Percentiles rank a stretch among this genome's conserved stretches.
phyloP scores from a whole-genome alignment of 2,329 filamentous ascomycete species.

The Escovopsis sp. region DNA sequence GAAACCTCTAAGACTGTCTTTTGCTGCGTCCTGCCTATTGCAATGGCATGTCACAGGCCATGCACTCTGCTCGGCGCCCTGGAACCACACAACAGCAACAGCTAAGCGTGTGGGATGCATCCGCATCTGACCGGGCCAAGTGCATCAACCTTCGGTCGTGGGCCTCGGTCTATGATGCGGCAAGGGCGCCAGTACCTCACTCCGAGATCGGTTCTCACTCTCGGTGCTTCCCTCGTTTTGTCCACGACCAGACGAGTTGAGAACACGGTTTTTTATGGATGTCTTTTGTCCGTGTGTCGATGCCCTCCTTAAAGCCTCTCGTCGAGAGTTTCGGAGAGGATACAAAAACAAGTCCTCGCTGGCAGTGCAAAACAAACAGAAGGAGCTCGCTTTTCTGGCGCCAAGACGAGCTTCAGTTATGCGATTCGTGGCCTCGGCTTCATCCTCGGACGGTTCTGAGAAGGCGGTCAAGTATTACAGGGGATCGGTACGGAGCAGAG shows the following conservation, averaged over 20 bases:
- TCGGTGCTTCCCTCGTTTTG: slow-evolving; percentile 30
- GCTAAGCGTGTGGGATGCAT: slow-evolving; percentile 30
- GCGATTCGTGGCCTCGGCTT: slow-evolving; percentile 9
- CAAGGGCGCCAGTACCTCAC: slow-evolving; percentile 34
- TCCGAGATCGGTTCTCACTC: slow-evolving; percentile 12
- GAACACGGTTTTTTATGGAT: slow-evolving; percentile 79
- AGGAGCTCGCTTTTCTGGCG: slow-evolving; percentile 30
- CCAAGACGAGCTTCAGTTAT: slow-evolving; percentile 4
- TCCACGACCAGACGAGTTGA: slow-evolving; percentile 37
- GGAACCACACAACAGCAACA: slow-evolving; percentile 26
- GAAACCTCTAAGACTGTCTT: slow-evolving; percentile 20
- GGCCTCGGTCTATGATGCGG: slow-evolving; percentile 25
- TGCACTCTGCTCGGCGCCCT: slow-evolving; percentile 18
- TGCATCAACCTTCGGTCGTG: slow-evolving; percentile 39
- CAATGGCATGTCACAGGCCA: slow-evolving; percentile 5
- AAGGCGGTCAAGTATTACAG: slow-evolving; percentile 7
- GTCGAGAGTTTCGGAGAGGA: slow-evolving; percentile 46
- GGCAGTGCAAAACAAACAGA: slow-evolving; percentile 71
- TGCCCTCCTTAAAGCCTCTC: slow-evolving; percentile 43
- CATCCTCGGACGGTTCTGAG: slow-evolving; percentile 6
- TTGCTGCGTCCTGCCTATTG: background rate
- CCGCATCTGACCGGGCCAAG: slow-evolving; percentile 36
- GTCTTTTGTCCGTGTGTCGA: slow-evolving; percentile 75
- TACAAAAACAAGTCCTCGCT: slow-evolving; percentile 90
- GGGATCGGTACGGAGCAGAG: slow-evolving; percentile 1